These are phyloP conservation scores for Hypoxylon intermedium DNA, from an alignment of 495 filamentous ascomycete species.

Conservation along the genomic window DNA sequence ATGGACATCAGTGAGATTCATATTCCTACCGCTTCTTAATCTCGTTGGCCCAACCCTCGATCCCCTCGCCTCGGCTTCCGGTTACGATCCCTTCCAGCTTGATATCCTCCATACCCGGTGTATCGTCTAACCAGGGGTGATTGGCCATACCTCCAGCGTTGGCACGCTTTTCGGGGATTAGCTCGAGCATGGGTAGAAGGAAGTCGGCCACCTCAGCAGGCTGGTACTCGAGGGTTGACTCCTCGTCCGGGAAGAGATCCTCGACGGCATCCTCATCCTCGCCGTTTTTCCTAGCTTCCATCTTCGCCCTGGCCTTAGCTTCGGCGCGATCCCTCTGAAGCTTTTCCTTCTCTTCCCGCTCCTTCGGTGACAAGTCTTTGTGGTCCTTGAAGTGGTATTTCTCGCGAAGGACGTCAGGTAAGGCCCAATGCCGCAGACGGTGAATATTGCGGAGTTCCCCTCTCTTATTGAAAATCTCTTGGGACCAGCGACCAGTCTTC, in stretches of 20 bases:
- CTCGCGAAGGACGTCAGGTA: constrained; percentile 91
- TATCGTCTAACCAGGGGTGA: constrained; percentile 79
- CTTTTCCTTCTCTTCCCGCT: constrained; percentile 41
- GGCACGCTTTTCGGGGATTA: constrained; percentile 83
- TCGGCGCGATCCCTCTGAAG: constrained; percentile 54
- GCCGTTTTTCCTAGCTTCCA: constrained; percentile 44
- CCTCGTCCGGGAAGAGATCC: constrained; percentile 38
- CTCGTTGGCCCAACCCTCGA: constrained; percentile 94
- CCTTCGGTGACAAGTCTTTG: constrained; percentile 33
- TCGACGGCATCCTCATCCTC: constrained; percentile 44
- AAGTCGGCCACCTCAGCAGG: constrained; percentile 75
- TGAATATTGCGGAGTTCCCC: constrained; percentile 98
- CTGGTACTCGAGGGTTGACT: constrained; percentile 39
- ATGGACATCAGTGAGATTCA: neutral
- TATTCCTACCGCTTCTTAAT: constrained; percentile 76
- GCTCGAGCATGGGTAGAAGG: constrained; percentile 88
- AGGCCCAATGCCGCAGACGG: constrained; percentile 92
- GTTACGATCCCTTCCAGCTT: constrained; percentile 73
- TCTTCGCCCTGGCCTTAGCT: constrained; percentile 58
- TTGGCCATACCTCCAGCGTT: constrained; percentile 95
- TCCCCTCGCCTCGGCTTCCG: constrained; percentile 87
- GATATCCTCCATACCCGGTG: constrained; percentile 84
- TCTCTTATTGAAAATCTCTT: constrained; percentile 98
- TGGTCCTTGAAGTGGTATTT: constrained; percentile 93
- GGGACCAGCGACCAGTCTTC: constrained; percentile 92